Conservation (phyloP, 2,329 filamentous ascomycete genomes). For the Thelonectria olida region DNA sequence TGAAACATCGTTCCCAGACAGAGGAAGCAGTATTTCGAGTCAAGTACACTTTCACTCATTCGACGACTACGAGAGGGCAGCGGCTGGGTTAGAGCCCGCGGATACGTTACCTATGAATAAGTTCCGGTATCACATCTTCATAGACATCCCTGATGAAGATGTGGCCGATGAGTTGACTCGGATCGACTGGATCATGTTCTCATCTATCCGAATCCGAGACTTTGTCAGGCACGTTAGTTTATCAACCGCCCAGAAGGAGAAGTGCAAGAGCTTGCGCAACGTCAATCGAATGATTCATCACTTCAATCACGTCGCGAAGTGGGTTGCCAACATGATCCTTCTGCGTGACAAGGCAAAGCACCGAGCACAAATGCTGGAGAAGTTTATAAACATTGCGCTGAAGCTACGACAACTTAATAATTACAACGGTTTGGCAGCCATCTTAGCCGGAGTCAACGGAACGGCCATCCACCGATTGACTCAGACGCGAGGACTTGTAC, state of each 20-base stretch:
- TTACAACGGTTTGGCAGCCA: slow-evolving; percentile 94
- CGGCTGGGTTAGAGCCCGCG: slow-evolving; percentile 74
- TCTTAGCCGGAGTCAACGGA: slow-evolving; percentile 91
- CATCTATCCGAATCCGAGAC: slow-evolving; percentile 90
- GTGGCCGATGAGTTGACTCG: slow-evolving; percentile 92
- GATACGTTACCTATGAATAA: slow-evolving; percentile 80
- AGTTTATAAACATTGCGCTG: slow-evolving; percentile 90
- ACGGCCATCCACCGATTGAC: slow-evolving; percentile 84
- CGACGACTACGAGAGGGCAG: slow-evolving; percentile 84
- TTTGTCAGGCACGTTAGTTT: slow-evolving; percentile 91
- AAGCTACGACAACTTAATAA: slow-evolving; percentile 93
- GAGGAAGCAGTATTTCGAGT: slow-evolving; percentile 50
- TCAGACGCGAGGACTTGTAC: slow-evolving; percentile 81
- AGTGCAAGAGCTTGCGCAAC: slow-evolving; percentile 80
- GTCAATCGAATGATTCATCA: slow-evolving; percentile 95
- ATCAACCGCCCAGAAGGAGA: slow-evolving; percentile 74
- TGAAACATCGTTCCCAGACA: slow-evolving; percentile 51
- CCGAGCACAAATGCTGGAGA: slow-evolving; percentile 88
- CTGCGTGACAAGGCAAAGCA: slow-evolving; percentile 97
- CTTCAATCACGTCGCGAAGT: slow-evolving; percentile 86
- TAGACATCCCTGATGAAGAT: slow-evolving; percentile 84
- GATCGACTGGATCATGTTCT: slow-evolving; percentile 99
- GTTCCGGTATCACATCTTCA: slow-evolving; percentile 87
- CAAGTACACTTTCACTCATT: slow-evolving; percentile 70
- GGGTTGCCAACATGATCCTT: slow-evolving; percentile 85